Evolutionary conservation across 2,329 filamentous ascomycete genomes (phyloP).

Genomic region (Calonectria pteridis): DNA sequence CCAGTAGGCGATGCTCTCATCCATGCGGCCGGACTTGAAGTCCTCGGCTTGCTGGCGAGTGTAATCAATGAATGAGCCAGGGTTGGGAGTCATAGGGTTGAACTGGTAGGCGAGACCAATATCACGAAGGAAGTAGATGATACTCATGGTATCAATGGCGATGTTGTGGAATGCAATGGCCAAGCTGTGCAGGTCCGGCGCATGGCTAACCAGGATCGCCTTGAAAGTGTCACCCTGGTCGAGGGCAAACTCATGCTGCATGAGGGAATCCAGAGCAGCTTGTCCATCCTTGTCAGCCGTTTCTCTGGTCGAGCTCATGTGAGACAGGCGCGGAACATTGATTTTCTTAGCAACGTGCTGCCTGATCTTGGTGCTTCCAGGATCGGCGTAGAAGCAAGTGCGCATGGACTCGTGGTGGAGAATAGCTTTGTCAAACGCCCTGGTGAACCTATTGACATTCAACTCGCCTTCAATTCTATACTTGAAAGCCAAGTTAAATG

Average conservation of each 20-base stretch:
- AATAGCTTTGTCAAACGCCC: not conserved
- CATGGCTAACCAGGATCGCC: not conserved
- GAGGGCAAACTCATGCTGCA: not conserved
- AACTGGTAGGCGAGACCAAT: not conserved
- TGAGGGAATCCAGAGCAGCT: not conserved
- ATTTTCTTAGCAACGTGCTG: not conserved
- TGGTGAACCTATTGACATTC: not conserved
- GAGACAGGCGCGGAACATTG: not conserved
- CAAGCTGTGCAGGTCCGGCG: constrained; percentile 49
- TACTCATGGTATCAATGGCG: constrained; percentile 56
- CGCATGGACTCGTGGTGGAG: constrained; percentile 22
- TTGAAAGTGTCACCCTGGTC: not conserved
- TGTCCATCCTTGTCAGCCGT: not conserved
- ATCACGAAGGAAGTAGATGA: not conserved
- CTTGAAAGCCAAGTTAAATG: not conserved
- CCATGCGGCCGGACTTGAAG: not conserved
- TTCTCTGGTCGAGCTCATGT: not conserved
- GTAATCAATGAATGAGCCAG: not conserved
- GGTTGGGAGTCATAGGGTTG: not conserved
- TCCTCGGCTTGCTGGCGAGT: not conserved
- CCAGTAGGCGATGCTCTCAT: not conserved
- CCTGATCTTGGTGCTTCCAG: not conserved
- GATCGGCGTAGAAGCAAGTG: constrained; percentile 16
- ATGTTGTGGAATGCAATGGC: constrained; percentile 63
- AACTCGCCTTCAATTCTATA: not conserved